Base-by-base conservation (phyloP, 2,329 filamentous ascomycete species). In the Calonectria honghensis region DNA sequence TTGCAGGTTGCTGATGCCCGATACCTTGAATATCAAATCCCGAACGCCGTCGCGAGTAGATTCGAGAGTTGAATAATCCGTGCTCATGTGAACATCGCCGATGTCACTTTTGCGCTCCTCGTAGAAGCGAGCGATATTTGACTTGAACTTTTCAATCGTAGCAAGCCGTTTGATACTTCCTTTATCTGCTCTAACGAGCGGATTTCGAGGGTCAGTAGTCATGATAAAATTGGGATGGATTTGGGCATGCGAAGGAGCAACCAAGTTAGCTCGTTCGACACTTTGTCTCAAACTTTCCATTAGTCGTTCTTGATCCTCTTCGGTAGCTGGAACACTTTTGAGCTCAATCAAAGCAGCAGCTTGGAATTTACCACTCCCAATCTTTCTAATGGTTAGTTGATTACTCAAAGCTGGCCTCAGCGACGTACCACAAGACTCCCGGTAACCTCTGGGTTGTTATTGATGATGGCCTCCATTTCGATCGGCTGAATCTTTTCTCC, bases 401-500 rank as follows among this genome's bases (percentile, higher is more conserved):
- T 14, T 16, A 2, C 16, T 14, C 24, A 10, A 39, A 27, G 39
- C 10, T 1, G 5, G 4, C 6, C 9, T 9, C 20, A 3, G 5
- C 11, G 5, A 41, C 57, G n/a, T 41, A 61, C 57, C 4, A 61
- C 24, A 7, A 61, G 57, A 16, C 32, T 39, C 7, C 57, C 57
- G 0, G 57, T 61, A 6, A 61, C 32, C 29, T 39, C 57, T 29
- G 57, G 57, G 35, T 61, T 61, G n/a, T 35, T 61, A 18, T 61
- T 61, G n/a, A 61, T 41, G 3, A 24, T 61, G 13, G 57, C 35
- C 35, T 61, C 57, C 57, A 61, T 61, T 11, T 61, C 35, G 18
- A 61, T 61, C 0, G 57, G 57, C 13, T 61, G 57, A 11, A 61
- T 61, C 35, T 61, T 61, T 41, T 61, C 57, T 24, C 57, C 57